These are phyloP conservation scores for Withania somnifera DNA, from an alignment of 305 asterid genomes.

Conservation along the genomic window DNA sequence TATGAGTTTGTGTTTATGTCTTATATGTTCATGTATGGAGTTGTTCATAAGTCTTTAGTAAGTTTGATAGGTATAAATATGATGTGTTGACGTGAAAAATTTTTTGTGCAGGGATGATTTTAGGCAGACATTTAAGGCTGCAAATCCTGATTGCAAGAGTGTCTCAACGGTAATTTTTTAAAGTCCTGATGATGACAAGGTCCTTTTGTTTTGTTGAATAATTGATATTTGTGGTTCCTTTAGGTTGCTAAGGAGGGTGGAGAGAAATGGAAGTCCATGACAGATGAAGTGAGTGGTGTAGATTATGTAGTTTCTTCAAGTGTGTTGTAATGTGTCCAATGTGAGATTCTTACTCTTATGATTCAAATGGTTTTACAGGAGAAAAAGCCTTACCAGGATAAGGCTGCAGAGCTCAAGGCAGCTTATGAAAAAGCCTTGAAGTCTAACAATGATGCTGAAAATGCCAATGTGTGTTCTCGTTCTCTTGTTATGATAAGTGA, in stretches of 20 bases:
- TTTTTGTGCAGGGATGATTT: conserved; percentile 48
- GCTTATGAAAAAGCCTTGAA: conserved; percentile 37
- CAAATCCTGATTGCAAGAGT: conserved; percentile 71
- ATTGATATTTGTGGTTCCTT: background rate
- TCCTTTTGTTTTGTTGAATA: background rate
- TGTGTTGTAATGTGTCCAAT: background rate
- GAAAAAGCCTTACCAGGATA: conserved; percentile 50
- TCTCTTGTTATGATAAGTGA: background rate
- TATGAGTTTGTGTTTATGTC: background rate
- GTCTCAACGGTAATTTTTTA: conserved; percentile 29
- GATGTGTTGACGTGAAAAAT: background rate
- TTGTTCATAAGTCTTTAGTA: background rate
- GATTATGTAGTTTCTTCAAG: no score
- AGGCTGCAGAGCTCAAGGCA: conserved; percentile 77
- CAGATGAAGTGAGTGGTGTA: conserved; percentile 38
- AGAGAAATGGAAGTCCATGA: conserved; percentile 69
- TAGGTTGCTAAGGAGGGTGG: conserved; percentile 92
- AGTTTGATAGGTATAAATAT: background rate
- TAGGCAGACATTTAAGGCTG: conserved; percentile 54
- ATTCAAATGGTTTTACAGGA: conserved; percentile 26
- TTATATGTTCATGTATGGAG: background rate
- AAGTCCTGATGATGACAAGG: background rate
- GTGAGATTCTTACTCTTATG: background rate
- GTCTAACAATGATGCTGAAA: conserved; percentile 23
- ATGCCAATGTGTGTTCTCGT: conserved; percentile 21